A percentile compares a stretch with the other conserved stretches of the same genome.
These are phyloP conservation scores for Allomyces javanicus DNA, from an alignment of 192 early-diverging fungal species.

Conservation along the genomic window DNA sequence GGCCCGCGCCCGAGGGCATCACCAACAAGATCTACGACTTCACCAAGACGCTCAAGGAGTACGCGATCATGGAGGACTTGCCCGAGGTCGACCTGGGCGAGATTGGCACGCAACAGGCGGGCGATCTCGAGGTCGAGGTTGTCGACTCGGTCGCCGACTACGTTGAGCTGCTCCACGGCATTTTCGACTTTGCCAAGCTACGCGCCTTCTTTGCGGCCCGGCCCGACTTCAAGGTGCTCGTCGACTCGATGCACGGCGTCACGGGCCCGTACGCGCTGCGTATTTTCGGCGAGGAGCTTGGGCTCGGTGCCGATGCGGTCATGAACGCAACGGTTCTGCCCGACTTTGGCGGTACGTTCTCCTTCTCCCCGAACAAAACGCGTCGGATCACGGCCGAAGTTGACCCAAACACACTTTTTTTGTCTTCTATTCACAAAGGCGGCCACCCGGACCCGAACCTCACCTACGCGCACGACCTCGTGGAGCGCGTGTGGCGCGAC, in stretches of 20 bases:
- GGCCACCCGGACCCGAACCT: constrained; percentile 96
- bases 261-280: constrained; percentile 81
- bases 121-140: constrained; percentile 55
- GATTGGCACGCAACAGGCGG: constrained; percentile 38
- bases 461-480: constrained; percentile 86
- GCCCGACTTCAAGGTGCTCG: constrained; percentile 63
- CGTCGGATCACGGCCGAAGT: too few relatives aligned
- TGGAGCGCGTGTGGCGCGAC: constrained; percentile 67
- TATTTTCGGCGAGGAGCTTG: constrained; percentile 78
- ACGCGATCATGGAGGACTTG: constrained; percentile 25
- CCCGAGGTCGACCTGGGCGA: constrained; percentile 48
- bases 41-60: constrained; percentile 49
- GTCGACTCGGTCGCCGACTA: constrained; percentile 81
- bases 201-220: constrained; percentile 47
- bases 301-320: constrained; percentile 51
- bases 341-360: constrained; percentile 59
- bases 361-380: not conserved
- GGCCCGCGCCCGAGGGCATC: constrained; percentile 85
- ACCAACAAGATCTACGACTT: constrained; percentile 81
- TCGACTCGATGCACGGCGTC: constrained; percentile 92
- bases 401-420: not conserved
- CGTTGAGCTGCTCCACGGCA: constrained; percentile 57
- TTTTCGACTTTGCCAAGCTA: constrained; percentile 85
- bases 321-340: constrained; percentile 61
- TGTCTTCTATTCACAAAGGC: constrained; percentile 4